phyloP scores from a whole-genome alignment of 1,139 yeast species.

The Suhomyces yuchorum region DNA sequence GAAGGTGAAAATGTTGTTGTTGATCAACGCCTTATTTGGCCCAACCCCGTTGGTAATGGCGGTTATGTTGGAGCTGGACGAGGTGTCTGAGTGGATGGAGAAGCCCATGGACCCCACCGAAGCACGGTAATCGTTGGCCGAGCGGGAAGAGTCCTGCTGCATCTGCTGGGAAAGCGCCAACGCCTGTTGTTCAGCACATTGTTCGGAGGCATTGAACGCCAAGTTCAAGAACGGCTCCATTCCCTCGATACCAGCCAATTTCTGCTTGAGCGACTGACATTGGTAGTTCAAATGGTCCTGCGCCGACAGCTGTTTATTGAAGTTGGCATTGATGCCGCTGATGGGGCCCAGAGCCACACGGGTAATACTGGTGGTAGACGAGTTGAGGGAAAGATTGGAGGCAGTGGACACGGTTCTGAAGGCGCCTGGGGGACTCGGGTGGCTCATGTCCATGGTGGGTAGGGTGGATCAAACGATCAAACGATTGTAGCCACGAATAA shows the following conservation, averaged over 20 bases:
- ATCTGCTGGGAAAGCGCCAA: constrained; percentile 51
- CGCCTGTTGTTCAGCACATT: constrained; percentile 72
- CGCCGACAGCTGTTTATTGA: constrained; percentile 68
- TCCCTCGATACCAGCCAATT: constrained; percentile 67
- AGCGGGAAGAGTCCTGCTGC: constrained; percentile 16
- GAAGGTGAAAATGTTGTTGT: constrained; percentile 54
- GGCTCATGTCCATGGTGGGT: constrained; percentile 7
- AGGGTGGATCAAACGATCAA: background rate
- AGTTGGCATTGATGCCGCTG: constrained; percentile 36
- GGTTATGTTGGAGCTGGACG: constrained; percentile 19
- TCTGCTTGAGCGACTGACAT: constrained; percentile 58
- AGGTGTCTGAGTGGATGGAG: constrained; percentile 27
- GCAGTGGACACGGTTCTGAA: constrained; percentile 44
- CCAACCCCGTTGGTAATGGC: constrained; percentile 9
- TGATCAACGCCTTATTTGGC: constrained; percentile 18
- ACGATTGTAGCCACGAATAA: background rate
- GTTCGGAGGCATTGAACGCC: constrained; percentile 59
- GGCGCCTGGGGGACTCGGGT: constrained; percentile 21
- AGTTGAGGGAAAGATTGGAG: constrained; percentile 33
- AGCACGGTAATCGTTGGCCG: constrained; percentile 29
- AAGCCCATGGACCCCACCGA: constrained; percentile 31
- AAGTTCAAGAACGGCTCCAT: constrained; percentile 69
- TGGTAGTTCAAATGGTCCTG: constrained; percentile 76
- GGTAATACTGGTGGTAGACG: constrained; percentile 35
- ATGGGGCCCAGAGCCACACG: constrained; percentile 49